phyloP scores from a whole-genome alignment of 805 yeast genomes.

The Suhomyces tanzawaensis region DNA sequence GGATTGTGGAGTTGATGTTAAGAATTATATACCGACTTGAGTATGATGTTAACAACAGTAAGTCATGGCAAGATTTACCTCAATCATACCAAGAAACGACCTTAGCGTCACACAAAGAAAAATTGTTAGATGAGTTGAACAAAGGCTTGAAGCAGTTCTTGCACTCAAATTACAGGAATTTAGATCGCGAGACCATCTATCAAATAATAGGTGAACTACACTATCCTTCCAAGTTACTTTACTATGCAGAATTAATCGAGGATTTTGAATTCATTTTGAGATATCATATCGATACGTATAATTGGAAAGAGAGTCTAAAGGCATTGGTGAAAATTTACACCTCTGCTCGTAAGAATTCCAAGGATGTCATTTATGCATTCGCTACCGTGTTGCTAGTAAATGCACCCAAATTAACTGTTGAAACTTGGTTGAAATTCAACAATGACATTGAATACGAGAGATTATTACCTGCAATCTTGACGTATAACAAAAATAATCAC shows the following conservation, averaged over 20 bases:
- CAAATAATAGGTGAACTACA: slow-evolving; percentile 71
- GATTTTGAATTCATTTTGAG: slow-evolving; percentile 70
- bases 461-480: slow-evolving; percentile 72
- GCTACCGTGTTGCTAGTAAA: slow-evolving; percentile 69
- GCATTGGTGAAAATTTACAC: slow-evolving; percentile 50
- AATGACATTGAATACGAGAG: slow-evolving; percentile 53
- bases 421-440: slow-evolving; percentile 67
- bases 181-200: slow-evolving; percentile 70
- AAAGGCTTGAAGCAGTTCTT: slow-evolving; percentile 48
- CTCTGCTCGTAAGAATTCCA: slow-evolving; percentile 12
- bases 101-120: not conserved
- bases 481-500: slow-evolving; percentile 53
- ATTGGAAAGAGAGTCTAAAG: slow-evolving; percentile 72
- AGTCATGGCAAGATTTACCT: not conserved
- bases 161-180: slow-evolving; percentile 37
- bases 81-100: not conserved
- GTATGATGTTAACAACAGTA: slow-evolving; percentile 11
- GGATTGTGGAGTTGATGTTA: slow-evolving; percentile 62
- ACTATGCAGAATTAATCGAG: slow-evolving; percentile 62
- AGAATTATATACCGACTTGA: slow-evolving; percentile 46
- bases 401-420: slow-evolving; percentile 66
- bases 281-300: slow-evolving; percentile 64
- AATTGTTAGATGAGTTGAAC: slow-evolving; percentile 3
- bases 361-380: slow-evolving; percentile 54
- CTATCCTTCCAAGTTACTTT: slow-evolving; percentile 58